Evolutionary conservation across 1,284 basidiomycete species (phyloP).

Genomic region (Serendipita sp.): DNA sequence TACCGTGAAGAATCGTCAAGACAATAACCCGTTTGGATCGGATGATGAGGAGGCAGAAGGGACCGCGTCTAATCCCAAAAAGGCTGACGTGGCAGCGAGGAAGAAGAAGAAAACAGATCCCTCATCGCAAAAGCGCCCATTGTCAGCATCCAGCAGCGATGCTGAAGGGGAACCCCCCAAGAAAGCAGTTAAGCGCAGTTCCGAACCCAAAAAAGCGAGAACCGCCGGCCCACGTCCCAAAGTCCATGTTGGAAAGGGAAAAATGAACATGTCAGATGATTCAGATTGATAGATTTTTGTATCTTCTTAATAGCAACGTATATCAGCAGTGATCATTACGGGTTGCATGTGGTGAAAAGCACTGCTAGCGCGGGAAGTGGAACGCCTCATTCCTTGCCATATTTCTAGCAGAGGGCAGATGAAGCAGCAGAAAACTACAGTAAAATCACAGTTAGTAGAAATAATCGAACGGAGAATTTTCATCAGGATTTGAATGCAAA

Average conservation of each 20-base stretch:
- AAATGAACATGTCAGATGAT: neutral
- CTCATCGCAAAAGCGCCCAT: neutral
- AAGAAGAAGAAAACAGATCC: neutral
- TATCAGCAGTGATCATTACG: no score
- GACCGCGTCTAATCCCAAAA: constrained; percentile 13
- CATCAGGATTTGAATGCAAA: no score
- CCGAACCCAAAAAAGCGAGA: neutral
- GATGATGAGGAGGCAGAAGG: constrained; percentile 26
- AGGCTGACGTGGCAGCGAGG: neutral
- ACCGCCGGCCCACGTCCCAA: neutral
- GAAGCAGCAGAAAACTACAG: no score
- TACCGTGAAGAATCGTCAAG: constrained; percentile 24
- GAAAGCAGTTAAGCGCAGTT: neutral
- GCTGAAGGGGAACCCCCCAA: constrained; percentile 1
- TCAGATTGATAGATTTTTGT: neutral
- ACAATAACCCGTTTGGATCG: constrained; percentile 34
- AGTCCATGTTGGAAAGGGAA: neutral
- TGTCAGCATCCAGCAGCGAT: constrained; percentile 5
- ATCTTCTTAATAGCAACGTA: neutral
- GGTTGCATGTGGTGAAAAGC: no score
- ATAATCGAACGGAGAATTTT: no score
- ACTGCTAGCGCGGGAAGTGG: no score
- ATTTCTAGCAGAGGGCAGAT: no score
- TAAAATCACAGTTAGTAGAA: no score
- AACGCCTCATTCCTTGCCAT: no score